Percentiles rank a stretch among this genome's conserved stretches.
Evolutionary conservation across 1,284 basidiomycete species (phyloP).

Genomic region (Meripilus lineatus): DNA sequence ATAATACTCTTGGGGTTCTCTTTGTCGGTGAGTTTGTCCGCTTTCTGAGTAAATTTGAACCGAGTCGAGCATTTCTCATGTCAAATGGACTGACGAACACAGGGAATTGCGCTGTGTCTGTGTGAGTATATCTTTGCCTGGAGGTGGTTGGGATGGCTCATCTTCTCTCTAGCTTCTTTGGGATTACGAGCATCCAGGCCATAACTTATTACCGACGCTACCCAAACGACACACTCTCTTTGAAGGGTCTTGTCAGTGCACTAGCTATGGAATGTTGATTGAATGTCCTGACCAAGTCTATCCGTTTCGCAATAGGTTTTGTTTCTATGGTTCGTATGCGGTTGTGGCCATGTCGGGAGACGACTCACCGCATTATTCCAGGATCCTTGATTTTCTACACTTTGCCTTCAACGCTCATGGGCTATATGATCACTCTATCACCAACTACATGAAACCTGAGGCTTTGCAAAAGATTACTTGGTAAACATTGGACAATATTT

Average conservation of each 20-base stretch:
- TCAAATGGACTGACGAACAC: neutral
- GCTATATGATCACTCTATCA: conserved; percentile 8
- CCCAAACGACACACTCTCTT: neutral
- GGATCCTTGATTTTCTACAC: conserved; percentile 4
- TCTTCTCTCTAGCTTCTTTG: too few relatives aligned
- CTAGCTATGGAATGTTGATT: too few relatives aligned
- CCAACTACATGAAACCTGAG: conserved; percentile 10
- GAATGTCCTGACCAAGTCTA: too few relatives aligned
- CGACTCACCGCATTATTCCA: neutral
- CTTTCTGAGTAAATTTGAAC: too few relatives aligned
- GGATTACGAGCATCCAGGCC: too few relatives aligned
- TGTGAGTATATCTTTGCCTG: neutral
- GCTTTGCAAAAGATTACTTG: conserved; percentile 5
- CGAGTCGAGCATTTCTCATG: neutral
- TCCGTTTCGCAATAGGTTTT: too few relatives aligned
- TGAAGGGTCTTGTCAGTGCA: neutral
- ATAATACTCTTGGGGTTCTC: conserved; percentile 3
- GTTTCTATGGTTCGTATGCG: conserved; percentile 2
- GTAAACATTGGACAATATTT: too few relatives aligned
- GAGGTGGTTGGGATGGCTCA: neutral
- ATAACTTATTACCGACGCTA: too few relatives aligned
- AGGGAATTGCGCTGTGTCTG: neutral
- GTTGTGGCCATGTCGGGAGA: too few relatives aligned
- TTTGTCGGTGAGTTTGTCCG: conserved; percentile 3
- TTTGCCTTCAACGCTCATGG: conserved; percentile 6